These are phyloP conservation scores for Rhizophora mangle DNA, from an alignment of 345 rosid species.

Conservation along the genomic window DNA sequence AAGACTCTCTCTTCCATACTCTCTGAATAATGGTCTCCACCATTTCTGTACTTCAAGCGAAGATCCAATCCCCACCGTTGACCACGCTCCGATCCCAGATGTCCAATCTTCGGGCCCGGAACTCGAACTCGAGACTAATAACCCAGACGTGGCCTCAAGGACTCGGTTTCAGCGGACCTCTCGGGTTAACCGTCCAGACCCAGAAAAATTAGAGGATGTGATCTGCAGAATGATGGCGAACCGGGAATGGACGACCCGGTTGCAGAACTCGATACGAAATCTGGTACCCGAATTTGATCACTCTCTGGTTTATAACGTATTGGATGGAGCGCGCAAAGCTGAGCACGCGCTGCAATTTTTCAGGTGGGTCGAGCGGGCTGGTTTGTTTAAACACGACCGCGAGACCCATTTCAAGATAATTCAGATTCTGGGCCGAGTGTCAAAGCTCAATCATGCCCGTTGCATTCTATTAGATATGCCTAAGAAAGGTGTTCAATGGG, in stretches of 20 bases:
- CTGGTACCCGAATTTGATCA: conserved; percentile 75
- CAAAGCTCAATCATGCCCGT: conserved; percentile 78
- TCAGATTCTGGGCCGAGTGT: conserved; percentile 62
- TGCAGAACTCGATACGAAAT: conserved; percentile 81
- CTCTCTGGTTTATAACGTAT: conserved; percentile 68
- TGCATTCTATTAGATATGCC: conserved; percentile 89
- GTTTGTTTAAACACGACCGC: conserved; percentile 65
- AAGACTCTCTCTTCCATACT: conserved; percentile 27
- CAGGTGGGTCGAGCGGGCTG: conserved; percentile 88
- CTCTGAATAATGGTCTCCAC: not conserved
- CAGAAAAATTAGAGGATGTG: conserved; percentile 66
- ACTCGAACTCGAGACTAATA: conserved; percentile 7
- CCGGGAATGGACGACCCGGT: conserved; percentile 81
- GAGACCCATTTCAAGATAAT: conserved; percentile 73
- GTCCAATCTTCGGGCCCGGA: not conserved
- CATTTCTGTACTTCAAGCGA: no score
- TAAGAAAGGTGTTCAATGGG: conserved; percentile 71
- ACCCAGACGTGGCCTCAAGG: conserved; percentile 1
- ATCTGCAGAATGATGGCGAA: conserved; percentile 84
- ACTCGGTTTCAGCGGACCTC: conserved; percentile 32
- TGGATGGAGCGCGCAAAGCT: conserved; percentile 60
- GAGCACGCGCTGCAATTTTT: conserved; percentile 95
- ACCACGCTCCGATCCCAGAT: conserved; percentile 3
- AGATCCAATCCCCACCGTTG: conserved; percentile 26
- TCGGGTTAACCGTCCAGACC: conserved; percentile 40